A percentile compares a stretch with the other conserved stretches of the same genome.
phyloP scores from a whole-genome alignment of 2,329 filamentous ascomycete species.

The Pestalotiopsis sp. region DNA sequence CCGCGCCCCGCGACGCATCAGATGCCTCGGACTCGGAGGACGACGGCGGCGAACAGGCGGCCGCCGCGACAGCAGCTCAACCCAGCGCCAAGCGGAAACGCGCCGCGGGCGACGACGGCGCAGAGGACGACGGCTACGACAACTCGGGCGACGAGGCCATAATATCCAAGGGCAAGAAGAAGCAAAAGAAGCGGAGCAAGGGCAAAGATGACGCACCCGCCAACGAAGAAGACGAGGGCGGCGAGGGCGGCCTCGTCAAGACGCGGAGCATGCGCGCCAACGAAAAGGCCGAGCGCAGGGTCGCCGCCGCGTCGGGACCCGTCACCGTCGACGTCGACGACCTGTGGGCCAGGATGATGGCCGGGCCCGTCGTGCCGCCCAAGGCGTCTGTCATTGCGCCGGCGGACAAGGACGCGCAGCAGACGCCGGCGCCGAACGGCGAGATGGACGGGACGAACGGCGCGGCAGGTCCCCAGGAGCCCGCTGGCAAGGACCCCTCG shows the following conservation, averaged over 20 bases:
- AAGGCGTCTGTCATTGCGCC: slow-evolving; percentile 21
- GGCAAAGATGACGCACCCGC: slow-evolving; percentile 36
- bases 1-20: slow-evolving; percentile 44
- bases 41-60: slow-evolving; percentile 22
- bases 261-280: slow-evolving; percentile 70
- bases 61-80: slow-evolving; percentile 15
- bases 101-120: slow-evolving; percentile 17
- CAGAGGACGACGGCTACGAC: slow-evolving; percentile 53
- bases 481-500: slow-evolving; percentile 24
- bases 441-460: neutral
- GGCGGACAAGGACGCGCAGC: slow-evolving; percentile 14
- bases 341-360: slow-evolving; percentile 68
- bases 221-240: slow-evolving; percentile 54
- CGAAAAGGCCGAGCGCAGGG: slow-evolving; percentile 63
- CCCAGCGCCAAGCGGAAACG: slow-evolving; percentile 34
- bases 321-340: slow-evolving; percentile 73
- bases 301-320: slow-evolving; percentile 53
- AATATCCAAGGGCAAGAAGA: slow-evolving; percentile 63
- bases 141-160: slow-evolving; percentile 75
- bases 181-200: slow-evolving; percentile 45
- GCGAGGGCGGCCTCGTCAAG: slow-evolving; percentile 68
- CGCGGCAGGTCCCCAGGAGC: slow-evolving; percentile 14
- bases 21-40: slow-evolving; percentile 54
- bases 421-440: neutral
- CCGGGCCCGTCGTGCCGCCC: slow-evolving; percentile 38